Base-by-base conservation (phyloP, 768 basidiomycete genomes). In the Pleurotus giganteus region DNA sequence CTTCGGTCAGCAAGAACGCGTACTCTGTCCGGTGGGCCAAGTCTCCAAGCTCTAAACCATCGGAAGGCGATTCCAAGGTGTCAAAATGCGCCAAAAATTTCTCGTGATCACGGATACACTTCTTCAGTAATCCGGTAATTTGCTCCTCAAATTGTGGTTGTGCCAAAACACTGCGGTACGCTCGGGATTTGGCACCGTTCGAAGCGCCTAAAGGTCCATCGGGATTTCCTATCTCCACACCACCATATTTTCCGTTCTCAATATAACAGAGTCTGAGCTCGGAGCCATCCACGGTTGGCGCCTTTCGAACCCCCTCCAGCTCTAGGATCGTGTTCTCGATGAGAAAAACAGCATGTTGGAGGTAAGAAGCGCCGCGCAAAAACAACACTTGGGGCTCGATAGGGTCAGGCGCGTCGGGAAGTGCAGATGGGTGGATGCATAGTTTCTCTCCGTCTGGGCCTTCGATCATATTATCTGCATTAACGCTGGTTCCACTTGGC, bases 351-450 rank as follows among this genome's bases (percentile, higher is more conserved):
- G 89, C 89, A 26, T 92, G 86, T 60, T 91, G 90, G 2, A 94
- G 77, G 69, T 90, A 87, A 2, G 91, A 85, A 2, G 90, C 86
- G 2, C 88, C 93, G 43, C 93, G 85, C 26, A 91, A 74, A 72
- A 95, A 95, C 27, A 92, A 70, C 21, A 90, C 72, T 63, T 94
- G 93, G 0, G 84, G 86, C 64, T 95, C 93, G 53, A 94, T 84
- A 32, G 94, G 90, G 55, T 93, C 89, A 0, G 93, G 92, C 9
- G 90, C 87, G 58, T 88, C 84, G 4, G 88, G 85, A 3, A 83
- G 78, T 28, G 84, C 79, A 4, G 89, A 91, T 3, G 88, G 85
- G 64, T 91, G 90, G n/a, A 85, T 66, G 34, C 77, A 66, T 15
- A 77, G 67, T 0, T 74, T 71, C 47, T 83, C 85, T 12, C 75